phyloP scores from a whole-genome alignment of 192 early-diverging fungal species.

The Allomyces arbusculus region DNA sequence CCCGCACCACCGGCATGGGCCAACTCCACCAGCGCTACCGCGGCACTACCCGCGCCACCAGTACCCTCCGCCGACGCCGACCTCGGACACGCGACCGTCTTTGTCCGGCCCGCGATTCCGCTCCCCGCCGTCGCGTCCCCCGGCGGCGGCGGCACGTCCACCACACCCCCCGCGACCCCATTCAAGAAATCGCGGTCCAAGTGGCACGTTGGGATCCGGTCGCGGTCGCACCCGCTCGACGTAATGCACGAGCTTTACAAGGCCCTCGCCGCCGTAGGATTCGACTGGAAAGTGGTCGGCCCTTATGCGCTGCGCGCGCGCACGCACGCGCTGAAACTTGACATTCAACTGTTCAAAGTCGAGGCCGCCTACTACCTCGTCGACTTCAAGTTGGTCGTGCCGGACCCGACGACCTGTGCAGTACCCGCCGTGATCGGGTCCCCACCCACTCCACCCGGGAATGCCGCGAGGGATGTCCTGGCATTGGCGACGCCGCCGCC shows the following conservation, averaged over 20 bases:
- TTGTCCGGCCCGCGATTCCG: neutral
- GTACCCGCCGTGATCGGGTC: neutral
- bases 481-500: neutral
- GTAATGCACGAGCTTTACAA: conserved; percentile 96
- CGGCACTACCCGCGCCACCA: no score
- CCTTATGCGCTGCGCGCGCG: neutral
- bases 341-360: neutral
- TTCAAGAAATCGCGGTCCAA: conserved; percentile 32
- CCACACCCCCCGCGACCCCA: neutral
- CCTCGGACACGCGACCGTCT: neutral
- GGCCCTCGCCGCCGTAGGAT: conserved; percentile 25
- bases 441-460: neutral
- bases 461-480: neutral
- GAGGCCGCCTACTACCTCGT: neutral
- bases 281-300: neutral
- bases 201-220: conserved; percentile 98
- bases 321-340: neutral
- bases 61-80: neutral
- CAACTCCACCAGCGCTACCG: no score
- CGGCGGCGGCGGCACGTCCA: neutral
- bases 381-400: neutral
- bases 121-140: no score
- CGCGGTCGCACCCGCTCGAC: conserved; percentile 68
- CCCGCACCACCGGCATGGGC: no score
- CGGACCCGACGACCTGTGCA: neutral